Base-by-base conservation (phyloP, 2,329 filamentous ascomycete genomes). In the Juglanconis sp. region DNA sequence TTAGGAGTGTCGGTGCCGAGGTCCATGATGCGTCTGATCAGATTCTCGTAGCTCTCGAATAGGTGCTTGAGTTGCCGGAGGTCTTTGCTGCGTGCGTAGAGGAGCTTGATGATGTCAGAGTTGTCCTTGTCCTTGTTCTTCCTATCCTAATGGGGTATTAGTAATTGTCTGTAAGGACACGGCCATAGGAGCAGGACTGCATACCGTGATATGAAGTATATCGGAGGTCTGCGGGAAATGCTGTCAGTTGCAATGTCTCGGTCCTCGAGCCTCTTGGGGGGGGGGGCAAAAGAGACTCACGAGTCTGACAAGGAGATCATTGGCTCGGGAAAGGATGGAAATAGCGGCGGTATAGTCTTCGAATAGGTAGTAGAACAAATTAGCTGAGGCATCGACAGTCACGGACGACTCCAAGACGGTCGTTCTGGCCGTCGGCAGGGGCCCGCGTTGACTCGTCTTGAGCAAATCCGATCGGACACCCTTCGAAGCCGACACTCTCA, bases 321-420 rank as follows among this genome's bases (percentile, higher is more conserved):
- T 79, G 66, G 77, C 77, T 1, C 64, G 68, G 9, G 78, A 81
- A 11, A 88, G 75, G 5, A 85, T 77, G 32, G 79, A 79, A 55
- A 83, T 84, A 1, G 83, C 84, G 3, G 84, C 83, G 40, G 79
- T 79, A 76, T 86, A 88, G 67, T 88, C 86, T 67, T 89, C 86
- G 66, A 88, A 88, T 0, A 88, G 73, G 66, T 87, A 88, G 69
- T 87, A 88, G 72, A 88, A 87, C 3, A 88, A 73, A 24, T 86
- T 76, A 24, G 84, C 85, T 0, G 85, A 80, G 1, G 80, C 80
- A 65, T 87, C 85, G 2, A 70, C 64, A 3, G 72, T 73, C 5
- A 70, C 30, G 60, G 6, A 72, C 66, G 70, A 64, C 13, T 73
- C 69, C 2, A 32, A 44, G 9, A 40, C 42, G n/a, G 53, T 51